Conservation (phyloP, 2,329 filamentous ascomycete species). For the Furcasterigmium furcatum region DNA sequence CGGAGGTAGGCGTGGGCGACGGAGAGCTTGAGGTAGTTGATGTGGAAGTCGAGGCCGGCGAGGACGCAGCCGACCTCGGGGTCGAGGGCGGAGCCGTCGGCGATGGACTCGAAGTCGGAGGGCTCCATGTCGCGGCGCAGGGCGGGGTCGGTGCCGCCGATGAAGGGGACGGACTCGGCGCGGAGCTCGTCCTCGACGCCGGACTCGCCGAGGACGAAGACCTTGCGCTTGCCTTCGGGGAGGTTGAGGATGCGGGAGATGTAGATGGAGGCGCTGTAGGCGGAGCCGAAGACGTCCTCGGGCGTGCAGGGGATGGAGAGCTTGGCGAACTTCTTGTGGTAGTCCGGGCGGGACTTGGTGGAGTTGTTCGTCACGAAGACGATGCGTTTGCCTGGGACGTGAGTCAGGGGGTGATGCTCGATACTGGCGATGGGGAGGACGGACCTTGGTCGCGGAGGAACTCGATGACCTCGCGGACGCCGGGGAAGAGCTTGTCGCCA, state of each 20-base stretch:
- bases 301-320: slow-evolving; percentile 77
- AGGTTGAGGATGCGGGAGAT: slow-evolving; percentile 88
- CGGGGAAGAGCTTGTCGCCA: slow-evolving; percentile 84
- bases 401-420: neutral
- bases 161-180: slow-evolving; percentile 72
- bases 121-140: slow-evolving; percentile 75
- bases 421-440: slow-evolving; percentile 11
- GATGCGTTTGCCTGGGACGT: slow-evolving; percentile 71
- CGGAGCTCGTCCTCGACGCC: slow-evolving; percentile 88
- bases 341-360: slow-evolving; percentile 90
- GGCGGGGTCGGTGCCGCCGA: slow-evolving; percentile 82
- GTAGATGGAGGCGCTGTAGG: slow-evolving; percentile 94
- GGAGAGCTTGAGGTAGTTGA: slow-evolving; percentile 91
- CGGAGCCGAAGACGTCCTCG: slow-evolving; percentile 93
- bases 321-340: slow-evolving; percentile 82
- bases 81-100: slow-evolving; percentile 73
- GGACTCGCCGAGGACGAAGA: slow-evolving; percentile 87
- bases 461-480: slow-evolving; percentile 79
- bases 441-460: slow-evolving; percentile 77
- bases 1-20: slow-evolving; percentile 83
- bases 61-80: slow-evolving; percentile 88
- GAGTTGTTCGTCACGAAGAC: slow-evolving; percentile 99
- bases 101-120: slow-evolving; percentile 76
- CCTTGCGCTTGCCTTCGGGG: slow-evolving; percentile 78
- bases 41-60: slow-evolving; percentile 86